Percentiles rank a stretch among this genome's conserved stretches.
phyloP scores from a whole-genome alignment of 2,329 filamentous ascomycete genomes.

The Aspergillus intermedius region DNA sequence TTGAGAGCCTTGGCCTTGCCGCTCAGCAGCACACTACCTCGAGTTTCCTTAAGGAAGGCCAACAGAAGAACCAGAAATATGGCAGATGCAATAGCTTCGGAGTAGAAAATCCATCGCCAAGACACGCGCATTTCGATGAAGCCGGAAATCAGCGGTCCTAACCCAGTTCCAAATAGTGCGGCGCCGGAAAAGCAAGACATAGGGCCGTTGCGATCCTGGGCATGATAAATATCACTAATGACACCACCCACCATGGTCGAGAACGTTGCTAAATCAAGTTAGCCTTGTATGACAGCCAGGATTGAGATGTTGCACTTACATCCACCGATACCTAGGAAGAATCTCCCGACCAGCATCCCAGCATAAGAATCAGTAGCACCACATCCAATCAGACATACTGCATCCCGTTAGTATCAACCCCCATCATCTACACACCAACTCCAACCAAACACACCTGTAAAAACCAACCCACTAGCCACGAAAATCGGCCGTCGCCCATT shows the following conservation, averaged over 20 bases:
- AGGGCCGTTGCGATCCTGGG: constrained; percentile 68
- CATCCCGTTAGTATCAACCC: too few species aligned
- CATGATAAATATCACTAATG: constrained; percentile 72
- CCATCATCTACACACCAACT: too few species aligned
- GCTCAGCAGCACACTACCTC: constrained; percentile 68
- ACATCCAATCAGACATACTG: constrained; percentile 61
- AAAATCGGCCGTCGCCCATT: constrained; percentile 79
- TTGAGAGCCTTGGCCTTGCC: constrained; percentile 67
- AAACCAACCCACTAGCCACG: constrained; percentile 62
- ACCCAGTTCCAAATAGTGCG: constrained; percentile 67
- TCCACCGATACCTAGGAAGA: constrained; percentile 66
- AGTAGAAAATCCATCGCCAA: constrained; percentile 83
- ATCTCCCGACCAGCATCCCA: constrained; percentile 67
- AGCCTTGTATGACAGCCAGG: not conserved
- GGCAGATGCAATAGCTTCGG: constrained; percentile 64
- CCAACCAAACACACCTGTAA: constrained; percentile 39
- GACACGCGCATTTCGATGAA: constrained; percentile 58
- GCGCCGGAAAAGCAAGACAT: constrained; percentile 77
- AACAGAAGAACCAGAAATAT: constrained; percentile 56
- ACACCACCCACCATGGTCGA: constrained; percentile 83
- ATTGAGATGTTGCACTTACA: constrained; percentile 42
- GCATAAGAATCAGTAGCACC: constrained; percentile 60
- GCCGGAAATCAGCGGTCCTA: constrained; percentile 64
- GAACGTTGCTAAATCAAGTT: constrained; percentile 46
- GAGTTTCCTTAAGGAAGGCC: constrained; percentile 68